These are phyloP conservation scores for Uronychia setigera DNA, from an alignment of 73 alveolate species.

Conservation along the genomic window DNA sequence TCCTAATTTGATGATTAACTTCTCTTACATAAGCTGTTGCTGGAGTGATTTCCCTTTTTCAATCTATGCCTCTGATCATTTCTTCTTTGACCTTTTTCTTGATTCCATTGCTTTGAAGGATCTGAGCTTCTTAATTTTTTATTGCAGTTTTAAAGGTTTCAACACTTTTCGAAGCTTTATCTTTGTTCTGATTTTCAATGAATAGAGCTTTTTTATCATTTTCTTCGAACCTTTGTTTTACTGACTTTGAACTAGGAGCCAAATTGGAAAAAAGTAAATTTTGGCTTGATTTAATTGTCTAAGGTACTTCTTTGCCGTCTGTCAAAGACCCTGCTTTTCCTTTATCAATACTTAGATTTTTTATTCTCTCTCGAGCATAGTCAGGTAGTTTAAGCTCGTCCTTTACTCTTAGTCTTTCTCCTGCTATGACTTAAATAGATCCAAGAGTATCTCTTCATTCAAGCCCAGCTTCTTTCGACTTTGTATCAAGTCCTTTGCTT, in stretches of 20 bases:
- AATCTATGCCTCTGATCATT: neutral
- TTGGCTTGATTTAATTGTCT: too few species aligned
- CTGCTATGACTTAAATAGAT: neutral
- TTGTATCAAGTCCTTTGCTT: neutral
- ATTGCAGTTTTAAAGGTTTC: neutral
- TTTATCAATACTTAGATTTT: neutral
- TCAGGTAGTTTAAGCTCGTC: slow-evolving; percentile 14
- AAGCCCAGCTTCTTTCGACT: neutral
- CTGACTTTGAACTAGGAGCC: neutral
- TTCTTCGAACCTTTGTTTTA: neutral
- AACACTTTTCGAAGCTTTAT: neutral
- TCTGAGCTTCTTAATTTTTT: too few species aligned
- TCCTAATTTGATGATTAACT: neutral
- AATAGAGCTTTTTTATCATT: neutral
- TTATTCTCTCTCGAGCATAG: slow-evolving; percentile 6
- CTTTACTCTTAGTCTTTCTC: neutral
- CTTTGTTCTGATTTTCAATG: neutral
- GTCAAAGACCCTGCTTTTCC: too few species aligned
- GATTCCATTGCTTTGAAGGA: too few species aligned
- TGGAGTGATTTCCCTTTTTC: neutral
- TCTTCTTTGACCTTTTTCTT: neutral
- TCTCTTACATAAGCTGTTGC: neutral
- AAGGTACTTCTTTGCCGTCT: too few species aligned
- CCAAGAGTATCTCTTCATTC: neutral
- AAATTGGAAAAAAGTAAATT: too few species aligned